These are phyloP conservation scores for Ottelia alismoides DNA, from an alignment of 106 monocot species.

Conservation along the genomic window DNA sequence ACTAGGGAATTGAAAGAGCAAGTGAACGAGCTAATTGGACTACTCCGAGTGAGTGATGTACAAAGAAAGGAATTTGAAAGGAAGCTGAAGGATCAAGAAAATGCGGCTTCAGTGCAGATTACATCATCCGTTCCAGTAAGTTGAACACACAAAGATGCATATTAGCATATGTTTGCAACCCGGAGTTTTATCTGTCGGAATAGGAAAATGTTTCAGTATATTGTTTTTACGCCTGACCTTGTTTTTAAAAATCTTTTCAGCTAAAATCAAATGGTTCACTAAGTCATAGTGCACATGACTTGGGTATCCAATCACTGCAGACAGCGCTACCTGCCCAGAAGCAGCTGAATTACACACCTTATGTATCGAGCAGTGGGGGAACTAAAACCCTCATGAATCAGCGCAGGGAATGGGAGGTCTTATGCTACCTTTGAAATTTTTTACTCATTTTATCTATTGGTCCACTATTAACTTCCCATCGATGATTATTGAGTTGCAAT, in stretches of 20 bases:
- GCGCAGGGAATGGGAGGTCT: slow-evolving; percentile 39
- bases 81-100: slow-evolving; percentile 43
- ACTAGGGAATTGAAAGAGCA: slow-evolving; percentile 72
- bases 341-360: slow-evolving; percentile 74
- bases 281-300: slow-evolving; percentile 56
- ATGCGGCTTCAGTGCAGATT: slow-evolving; percentile 20
- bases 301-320: slow-evolving; percentile 35
- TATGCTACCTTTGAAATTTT: background rate
- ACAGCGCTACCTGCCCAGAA: slow-evolving; percentile 71
- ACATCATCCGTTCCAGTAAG: slow-evolving; percentile 31
- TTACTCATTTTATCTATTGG: background rate
- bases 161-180: too few relatives aligned
- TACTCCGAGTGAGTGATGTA: slow-evolving; percentile 64
- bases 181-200: too few relatives aligned
- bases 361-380: slow-evolving; percentile 53
- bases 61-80: slow-evolving; percentile 63
- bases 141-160: too few relatives aligned
- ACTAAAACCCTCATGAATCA: slow-evolving; percentile 23
- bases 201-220: too few relatives aligned
- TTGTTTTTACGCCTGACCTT: too few relatives aligned
- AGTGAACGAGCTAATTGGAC: slow-evolving; percentile 52
- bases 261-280: slow-evolving; percentile 29
- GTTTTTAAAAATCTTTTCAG: slow-evolving; percentile 10
- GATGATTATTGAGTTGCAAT: background rate
- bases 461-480: background rate